phyloP scores from a whole-genome alignment of 371 early-diverging fungal species.

The Nematocida homosporus region DNA sequence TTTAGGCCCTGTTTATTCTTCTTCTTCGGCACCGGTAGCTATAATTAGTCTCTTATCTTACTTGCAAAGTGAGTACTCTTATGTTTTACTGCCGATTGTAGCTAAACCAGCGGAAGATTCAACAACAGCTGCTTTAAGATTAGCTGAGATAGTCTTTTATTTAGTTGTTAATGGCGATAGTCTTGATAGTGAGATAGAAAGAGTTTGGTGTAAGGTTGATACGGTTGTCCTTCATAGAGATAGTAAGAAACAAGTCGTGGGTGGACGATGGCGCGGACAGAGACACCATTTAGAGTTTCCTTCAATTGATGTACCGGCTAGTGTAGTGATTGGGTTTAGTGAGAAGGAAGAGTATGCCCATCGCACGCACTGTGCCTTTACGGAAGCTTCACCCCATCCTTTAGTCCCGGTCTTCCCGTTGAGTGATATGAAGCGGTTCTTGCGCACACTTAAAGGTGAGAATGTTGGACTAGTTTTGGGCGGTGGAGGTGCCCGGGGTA shows the following conservation, averaged over 20 bases:
- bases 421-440: slow-evolving; percentile 75
- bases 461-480: slow-evolving; percentile 94
- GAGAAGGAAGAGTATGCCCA: background rate
- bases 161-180: slow-evolving; percentile 29
- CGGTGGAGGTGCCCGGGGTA: slow-evolving; percentile 96
- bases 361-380: slow-evolving; percentile 21
- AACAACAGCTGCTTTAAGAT: slow-evolving; percentile 1
- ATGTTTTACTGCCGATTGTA: slow-evolving; percentile 26
- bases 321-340: slow-evolving; percentile 1
- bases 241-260: slow-evolving; percentile 13
- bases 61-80: slow-evolving; percentile 22
- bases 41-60: slow-evolving; percentile 4
- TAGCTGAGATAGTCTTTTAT: slow-evolving; percentile 52
- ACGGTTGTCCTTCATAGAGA: slow-evolving; percentile 39
- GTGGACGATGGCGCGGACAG: slow-evolving; percentile 46
- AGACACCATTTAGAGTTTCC: slow-evolving; percentile 54
- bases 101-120: background rate
- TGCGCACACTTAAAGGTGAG: slow-evolving; percentile 81
- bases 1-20: background rate
- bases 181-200: background rate
- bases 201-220: slow-evolving; percentile 47
- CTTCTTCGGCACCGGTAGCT: background rate
- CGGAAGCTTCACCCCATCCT: background rate
- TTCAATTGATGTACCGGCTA: slow-evolving; percentile 36
- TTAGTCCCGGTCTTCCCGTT: slow-evolving; percentile 33